phyloP scores from a whole-genome alignment of 768 basidiomycete species.

The Rhodotorula taiwanensis region DNA sequence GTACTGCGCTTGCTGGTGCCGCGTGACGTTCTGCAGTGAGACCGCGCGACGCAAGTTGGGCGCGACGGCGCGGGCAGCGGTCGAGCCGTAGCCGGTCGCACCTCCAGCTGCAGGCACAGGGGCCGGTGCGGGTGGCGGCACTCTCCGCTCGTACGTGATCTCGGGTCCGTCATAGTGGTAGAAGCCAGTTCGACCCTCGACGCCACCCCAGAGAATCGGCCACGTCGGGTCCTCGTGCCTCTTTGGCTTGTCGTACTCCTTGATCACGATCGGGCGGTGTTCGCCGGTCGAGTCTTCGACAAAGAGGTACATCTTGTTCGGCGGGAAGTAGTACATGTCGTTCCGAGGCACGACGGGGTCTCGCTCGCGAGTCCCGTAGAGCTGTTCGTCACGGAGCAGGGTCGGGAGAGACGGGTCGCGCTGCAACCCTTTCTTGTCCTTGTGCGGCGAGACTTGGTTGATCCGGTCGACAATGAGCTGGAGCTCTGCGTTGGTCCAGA shows the following conservation, averaged over 20 bases:
- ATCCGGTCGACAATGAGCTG: conserved; percentile 43
- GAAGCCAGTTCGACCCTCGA: conserved; percentile 40
- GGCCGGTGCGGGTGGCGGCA: conserved; percentile 1
- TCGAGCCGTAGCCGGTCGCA: neutral
- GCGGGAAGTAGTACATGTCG: conserved; percentile 79
- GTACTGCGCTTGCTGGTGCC: neutral
- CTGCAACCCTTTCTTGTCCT: conserved; percentile 33
- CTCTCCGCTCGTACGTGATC: conserved; percentile 14
- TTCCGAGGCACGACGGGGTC: conserved; percentile 81
- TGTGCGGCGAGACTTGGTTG: conserved; percentile 43
- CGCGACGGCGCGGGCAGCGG: neutral
- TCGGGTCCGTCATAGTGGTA: conserved; percentile 31
- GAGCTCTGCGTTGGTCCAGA: conserved; percentile 43
- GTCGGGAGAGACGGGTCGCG: conserved; percentile 45
- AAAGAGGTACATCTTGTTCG: conserved; percentile 68
- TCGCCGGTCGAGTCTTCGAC: conserved; percentile 84
- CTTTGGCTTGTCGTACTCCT: conserved; percentile 65
- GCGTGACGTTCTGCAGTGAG: conserved; percentile 42
- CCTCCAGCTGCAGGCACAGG: neutral
- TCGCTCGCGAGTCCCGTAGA: conserved; percentile 82
- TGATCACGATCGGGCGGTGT: conserved; percentile 71
- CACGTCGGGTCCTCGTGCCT: conserved; percentile 57
- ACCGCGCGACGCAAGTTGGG: conserved; percentile 42
- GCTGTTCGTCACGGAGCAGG: conserved; percentile 64
- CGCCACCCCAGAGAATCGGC: conserved; percentile 62